Evolutionary conservation across 2,329 filamentous ascomycete genomes (phyloP), one percentile per base, ranked within the genome.

Genomic region (Metarhizium guizhouense): DNA sequence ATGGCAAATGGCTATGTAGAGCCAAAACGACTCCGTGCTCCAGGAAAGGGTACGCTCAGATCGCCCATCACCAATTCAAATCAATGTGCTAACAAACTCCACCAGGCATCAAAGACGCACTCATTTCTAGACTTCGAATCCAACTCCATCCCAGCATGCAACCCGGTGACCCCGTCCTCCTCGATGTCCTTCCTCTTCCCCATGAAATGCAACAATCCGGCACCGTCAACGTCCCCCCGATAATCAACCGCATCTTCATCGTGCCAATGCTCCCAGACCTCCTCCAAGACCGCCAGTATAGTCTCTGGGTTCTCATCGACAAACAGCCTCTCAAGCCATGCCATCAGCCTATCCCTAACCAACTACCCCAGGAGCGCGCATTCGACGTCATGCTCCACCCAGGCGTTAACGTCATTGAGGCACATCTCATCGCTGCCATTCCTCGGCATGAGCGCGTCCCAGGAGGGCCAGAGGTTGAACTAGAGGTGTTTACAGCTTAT

Each of bases 401-500:
- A 2, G 90, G 90, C 6, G 79, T 90, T 52, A 95, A 94, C 62
- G 80, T 85, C 49, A 80, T 96, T 52, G 87, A 91, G 63, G 78
- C 95, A 7, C 87, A 93, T 63, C 76, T 93, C 56, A 82, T 91
- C 60, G 88, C 87, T 1, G 85, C 85, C 6, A 78, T 89, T 47
- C 82, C 80, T 1, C 81, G 76, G 63, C 81, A 77, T 20, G 75
- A 82, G 64, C 82, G 78, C 58, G 72, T 78, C 42, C 73, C 77
- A 0, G 78, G 78, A 30, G 84, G 81, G 0, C 75, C 83, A 10
- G 82, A 85, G 59, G 80, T 86, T 40, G 90, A 94, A 67, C 75
- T 92, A 59, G 91, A 96, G 73, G 87, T 86, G 63, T 79, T 91
- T 56, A 90, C 84, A 1, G 76, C 94, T 32, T 88, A 88, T 70